phyloP scores from a whole-genome alignment of 345 rosid genomes.

The Mangifera indica region DNA sequence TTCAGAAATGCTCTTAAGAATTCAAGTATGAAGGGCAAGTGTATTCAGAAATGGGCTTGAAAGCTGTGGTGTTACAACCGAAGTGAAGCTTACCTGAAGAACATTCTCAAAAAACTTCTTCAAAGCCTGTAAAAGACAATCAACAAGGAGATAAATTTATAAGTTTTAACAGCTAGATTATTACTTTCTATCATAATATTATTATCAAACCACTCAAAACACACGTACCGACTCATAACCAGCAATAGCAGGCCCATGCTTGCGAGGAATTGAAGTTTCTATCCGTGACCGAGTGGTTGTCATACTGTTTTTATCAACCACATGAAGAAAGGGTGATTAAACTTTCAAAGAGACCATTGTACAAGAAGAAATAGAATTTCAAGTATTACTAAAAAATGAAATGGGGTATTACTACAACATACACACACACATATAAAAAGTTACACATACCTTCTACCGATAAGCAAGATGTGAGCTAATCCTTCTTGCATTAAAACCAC shows the following conservation, averaged over 20 bases:
- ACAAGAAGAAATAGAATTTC: background rate
- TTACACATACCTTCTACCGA: conserved; percentile 77
- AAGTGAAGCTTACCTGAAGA: conserved; percentile 55
- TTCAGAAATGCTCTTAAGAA: background rate
- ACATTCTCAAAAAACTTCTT: conserved; percentile 88
- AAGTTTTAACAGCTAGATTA: background rate
- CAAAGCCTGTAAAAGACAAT: conserved; percentile 56
- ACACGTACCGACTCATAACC: conserved; percentile 70
- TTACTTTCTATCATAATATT: background rate
- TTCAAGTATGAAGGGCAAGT: background rate
- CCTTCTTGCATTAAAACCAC: conserved; percentile 98
- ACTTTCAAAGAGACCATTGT: conserved; percentile 3
- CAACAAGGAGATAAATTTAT: conserved; percentile 17
- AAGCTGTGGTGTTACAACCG: background rate
- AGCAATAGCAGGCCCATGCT: conserved; percentile 98
- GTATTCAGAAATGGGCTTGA: background rate
- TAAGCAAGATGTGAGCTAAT: conserved; percentile 69
- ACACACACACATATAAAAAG: too few species aligned
- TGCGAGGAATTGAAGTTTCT: conserved; percentile 94
- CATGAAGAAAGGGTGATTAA: background rate
- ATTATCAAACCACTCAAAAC: conserved; percentile 18
- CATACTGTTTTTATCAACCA: conserved; percentile 46
- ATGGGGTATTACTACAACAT: background rate
- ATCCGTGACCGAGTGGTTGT: conserved; percentile 79
- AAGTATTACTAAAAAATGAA: background rate